Evolutionary conservation across 1,284 basidiomycete genomes (phyloP), one percentile per base, ranked within the genome.

Genomic region (Schizophyllum amplum): DNA sequence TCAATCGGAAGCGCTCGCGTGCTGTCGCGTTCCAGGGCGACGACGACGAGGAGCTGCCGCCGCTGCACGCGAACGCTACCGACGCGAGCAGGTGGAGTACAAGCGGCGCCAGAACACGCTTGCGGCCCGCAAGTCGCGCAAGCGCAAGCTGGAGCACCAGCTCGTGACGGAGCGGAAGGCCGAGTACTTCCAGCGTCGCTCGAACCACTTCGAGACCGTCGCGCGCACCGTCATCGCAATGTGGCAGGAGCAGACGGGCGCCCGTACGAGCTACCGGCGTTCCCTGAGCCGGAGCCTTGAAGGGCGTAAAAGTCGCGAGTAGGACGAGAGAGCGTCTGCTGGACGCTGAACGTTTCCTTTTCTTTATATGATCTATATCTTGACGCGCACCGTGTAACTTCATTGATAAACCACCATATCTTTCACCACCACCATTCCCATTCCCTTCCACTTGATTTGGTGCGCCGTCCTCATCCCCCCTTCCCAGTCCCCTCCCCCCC

Each of bases 61-160:
- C 33, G 33, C 33, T 42, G 33, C 33, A 9, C 33, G 70, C 73
- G 51, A 71, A 72, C 58, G 70, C 71, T 33, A 73, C 72, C 1
- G 85, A 83, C 67, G 68, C 78, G 79, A 85, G 60, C 80, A 83
- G 56, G 90, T 92, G 63, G 87, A 86, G 69, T 76, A 76, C 24
- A 92, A 92, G 77, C 80, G 90, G 49, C 77, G 86, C 3, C 84
- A 88, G 69, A 92, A 92, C 69, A 92, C 90, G 1, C 69, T 92
- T 13, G 90, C 90, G 0, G 90, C 90, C 47, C 77, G 90, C 6
- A 79, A 86, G 56, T 84, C 81, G 62, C 76, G 90, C 6, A 83
- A 84, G 78, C 78, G 90, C 49, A 92, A 92, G 77, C 72, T 89
- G 24, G 82, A 87, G 73, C 80, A 89, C 62, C 80, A 87, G 65